Evolutionary conservation across 1,284 basidiomycete genomes (phyloP).

Genomic region (Polyporus tsugae): DNA sequence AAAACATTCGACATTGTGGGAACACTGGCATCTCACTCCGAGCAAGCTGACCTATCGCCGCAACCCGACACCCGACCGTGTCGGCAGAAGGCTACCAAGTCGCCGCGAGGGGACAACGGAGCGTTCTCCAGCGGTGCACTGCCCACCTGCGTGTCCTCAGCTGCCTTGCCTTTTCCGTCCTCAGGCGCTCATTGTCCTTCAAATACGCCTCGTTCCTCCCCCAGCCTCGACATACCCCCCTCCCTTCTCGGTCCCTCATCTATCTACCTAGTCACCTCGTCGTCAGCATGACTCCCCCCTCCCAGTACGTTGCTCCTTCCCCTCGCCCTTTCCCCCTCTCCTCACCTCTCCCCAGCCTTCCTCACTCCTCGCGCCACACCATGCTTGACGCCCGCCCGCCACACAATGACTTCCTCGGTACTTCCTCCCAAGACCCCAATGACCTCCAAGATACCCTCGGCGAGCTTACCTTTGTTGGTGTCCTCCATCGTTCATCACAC

Average conservation of each 20-base stretch:
- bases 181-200: constrained; percentile 13
- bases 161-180: constrained; percentile 18
- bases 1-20: not conserved
- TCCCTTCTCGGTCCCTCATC: constrained; percentile 2
- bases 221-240: constrained; percentile 1
- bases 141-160: constrained; percentile 2
- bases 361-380: constrained; percentile 9
- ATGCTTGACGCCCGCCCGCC: constrained; percentile 12
- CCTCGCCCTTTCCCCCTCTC: constrained; percentile 3
- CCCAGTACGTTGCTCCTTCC: constrained; percentile 5
- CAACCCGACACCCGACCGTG: not conserved
- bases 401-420: constrained; percentile 22
- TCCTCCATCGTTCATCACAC: not conserved
- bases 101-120: constrained; percentile 4
- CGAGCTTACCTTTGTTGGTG: constrained; percentile 13
- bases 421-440: constrained; percentile 19
- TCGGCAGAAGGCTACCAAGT: constrained; percentile 1
- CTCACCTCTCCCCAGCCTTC: constrained; percentile 14
- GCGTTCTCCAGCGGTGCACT: constrained; percentile 6
- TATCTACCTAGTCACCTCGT: constrained; percentile 1
- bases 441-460: constrained; percentile 16
- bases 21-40: not conserved
- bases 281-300: constrained; percentile 2
- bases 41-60: constrained; percentile 6
- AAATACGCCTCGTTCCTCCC: constrained; percentile 13